Evolutionary conservation across 1,139 yeast genomes (phyloP).

Genomic region (Candida neerlandica): DNA sequence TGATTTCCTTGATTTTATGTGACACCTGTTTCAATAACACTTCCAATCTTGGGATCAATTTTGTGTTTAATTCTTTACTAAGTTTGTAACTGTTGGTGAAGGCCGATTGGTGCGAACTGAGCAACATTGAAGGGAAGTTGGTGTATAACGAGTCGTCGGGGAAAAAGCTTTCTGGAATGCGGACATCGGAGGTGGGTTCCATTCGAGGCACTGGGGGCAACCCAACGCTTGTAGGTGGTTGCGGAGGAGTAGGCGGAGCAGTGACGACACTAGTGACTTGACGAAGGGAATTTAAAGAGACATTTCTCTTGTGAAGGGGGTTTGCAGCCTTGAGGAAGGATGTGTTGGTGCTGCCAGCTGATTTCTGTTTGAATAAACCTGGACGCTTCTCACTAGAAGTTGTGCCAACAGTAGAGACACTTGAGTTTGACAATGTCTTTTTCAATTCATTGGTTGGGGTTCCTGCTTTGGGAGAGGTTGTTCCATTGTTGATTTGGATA

Average conservation of each 20-base stretch:
- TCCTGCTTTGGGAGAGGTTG: conserved; percentile 17
- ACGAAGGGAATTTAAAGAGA: conserved; percentile 16
- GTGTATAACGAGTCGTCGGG: conserved; percentile 40
- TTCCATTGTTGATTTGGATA: conserved; percentile 12
- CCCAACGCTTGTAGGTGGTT: background rate
- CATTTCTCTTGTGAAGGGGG: conserved; percentile 22
- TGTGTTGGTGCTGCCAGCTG: conserved; percentile 23
- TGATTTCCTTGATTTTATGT: conserved; percentile 47
- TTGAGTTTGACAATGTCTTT: conserved; percentile 23
- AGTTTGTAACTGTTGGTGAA: conserved; percentile 33
- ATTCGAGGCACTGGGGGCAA: conserved; percentile 4
- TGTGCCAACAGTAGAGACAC: conserved; percentile 5
- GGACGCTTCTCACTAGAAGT: conserved; percentile 27
- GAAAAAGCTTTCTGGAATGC: conserved; percentile 50
- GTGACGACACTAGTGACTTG: conserved; percentile 3
- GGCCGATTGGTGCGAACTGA: conserved; percentile 38
- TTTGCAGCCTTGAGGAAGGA: conserved; percentile 16
- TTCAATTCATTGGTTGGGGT: conserved; percentile 29
- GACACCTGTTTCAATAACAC: conserved; percentile 38
- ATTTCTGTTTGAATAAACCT: conserved; percentile 35
- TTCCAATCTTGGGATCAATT: conserved; percentile 44
- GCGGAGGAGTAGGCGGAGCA: conserved; percentile 10
- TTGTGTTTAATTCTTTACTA: conserved; percentile 34
- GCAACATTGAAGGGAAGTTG: conserved; percentile 36
- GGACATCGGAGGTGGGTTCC: conserved; percentile 27